phyloP scores from a whole-genome alignment of 2,329 filamentous ascomycete species.

The Penicillium sp. region DNA sequence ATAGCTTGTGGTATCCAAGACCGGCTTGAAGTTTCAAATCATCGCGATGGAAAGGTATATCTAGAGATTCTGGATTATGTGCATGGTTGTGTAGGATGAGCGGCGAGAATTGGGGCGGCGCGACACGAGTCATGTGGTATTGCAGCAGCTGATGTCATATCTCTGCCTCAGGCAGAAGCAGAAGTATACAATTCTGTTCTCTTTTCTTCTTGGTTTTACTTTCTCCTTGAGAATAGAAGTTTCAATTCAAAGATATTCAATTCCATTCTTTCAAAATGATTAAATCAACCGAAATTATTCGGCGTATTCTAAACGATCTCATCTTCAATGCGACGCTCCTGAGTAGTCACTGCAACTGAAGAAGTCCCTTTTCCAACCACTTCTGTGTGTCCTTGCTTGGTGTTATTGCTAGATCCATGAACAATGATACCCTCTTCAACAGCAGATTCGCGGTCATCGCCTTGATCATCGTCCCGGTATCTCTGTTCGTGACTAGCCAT shows the following conservation, averaged over 20 bases:
- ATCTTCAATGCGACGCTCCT: constrained; percentile 17
- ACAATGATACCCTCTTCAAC: background rate
- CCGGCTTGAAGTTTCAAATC: no score
- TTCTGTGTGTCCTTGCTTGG: background rate
- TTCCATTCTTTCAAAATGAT: background rate
- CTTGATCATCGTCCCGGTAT: constrained; percentile 25
- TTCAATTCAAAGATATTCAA: no score
- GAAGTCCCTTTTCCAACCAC: constrained; percentile 15
- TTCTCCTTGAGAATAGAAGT: no score
- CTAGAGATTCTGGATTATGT: no score
- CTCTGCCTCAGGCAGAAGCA: background rate
- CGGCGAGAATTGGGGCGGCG: no score
- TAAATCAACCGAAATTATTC: no score
- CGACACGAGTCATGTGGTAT: background rate
- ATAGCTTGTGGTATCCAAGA: background rate
- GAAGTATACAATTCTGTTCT: background rate
- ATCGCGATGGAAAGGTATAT: no score
- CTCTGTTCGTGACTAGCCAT: constrained; percentile 26
- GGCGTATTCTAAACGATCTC: constrained; percentile 23
- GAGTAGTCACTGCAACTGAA: constrained; percentile 20
- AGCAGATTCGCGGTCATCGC: constrained; percentile 15
- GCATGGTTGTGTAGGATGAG: no score
- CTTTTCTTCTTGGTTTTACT: no score
- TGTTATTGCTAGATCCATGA: background rate
- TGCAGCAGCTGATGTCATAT: background rate